Conservation (phyloP, 2,329 filamentous ascomycete species). For the Aspergillus novofumigatus region DNA sequence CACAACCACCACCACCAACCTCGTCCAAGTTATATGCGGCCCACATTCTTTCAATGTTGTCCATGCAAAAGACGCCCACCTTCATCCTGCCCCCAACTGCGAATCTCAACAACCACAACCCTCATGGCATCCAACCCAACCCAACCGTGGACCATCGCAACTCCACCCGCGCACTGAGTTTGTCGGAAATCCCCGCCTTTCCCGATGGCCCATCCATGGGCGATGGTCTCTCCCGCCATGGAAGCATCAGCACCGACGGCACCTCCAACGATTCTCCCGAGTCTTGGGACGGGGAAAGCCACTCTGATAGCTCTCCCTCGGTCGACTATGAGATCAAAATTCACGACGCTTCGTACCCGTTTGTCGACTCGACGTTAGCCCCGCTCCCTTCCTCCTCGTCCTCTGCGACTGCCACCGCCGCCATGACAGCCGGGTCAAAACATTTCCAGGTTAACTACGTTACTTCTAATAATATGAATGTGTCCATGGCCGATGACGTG, state of each 20-base stretch:
- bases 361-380: constrained; percentile 2
- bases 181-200: constrained; percentile 22
- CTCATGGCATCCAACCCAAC: constrained; percentile 10
- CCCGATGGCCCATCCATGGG: constrained; percentile 24
- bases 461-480: constrained; percentile 15
- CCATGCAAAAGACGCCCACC: constrained; percentile 33
- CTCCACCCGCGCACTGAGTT: constrained; percentile 19
- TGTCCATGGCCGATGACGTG: constrained; percentile 35
- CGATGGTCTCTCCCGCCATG: constrained; percentile 27
- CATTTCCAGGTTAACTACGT: constrained; percentile 23
- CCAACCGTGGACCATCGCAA: constrained; percentile 15
- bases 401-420: constrained; percentile 8
- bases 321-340: constrained; percentile 20
- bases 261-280: constrained; percentile 28
- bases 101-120: constrained; percentile 18
- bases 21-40: neutral
- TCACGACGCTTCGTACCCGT: constrained; percentile 13
- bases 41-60: constrained; percentile 31
- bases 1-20: too few species aligned
- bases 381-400: neutral
- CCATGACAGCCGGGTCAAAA: constrained; percentile 18
- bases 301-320: constrained; percentile 17
- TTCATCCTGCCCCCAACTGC: constrained; percentile 21
- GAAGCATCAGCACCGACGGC: constrained; percentile 32
- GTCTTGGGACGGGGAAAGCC: constrained; percentile 24